Conservation (phyloP, 495 filamentous ascomycete species). For the Aspergillus avenaceus region DNA sequence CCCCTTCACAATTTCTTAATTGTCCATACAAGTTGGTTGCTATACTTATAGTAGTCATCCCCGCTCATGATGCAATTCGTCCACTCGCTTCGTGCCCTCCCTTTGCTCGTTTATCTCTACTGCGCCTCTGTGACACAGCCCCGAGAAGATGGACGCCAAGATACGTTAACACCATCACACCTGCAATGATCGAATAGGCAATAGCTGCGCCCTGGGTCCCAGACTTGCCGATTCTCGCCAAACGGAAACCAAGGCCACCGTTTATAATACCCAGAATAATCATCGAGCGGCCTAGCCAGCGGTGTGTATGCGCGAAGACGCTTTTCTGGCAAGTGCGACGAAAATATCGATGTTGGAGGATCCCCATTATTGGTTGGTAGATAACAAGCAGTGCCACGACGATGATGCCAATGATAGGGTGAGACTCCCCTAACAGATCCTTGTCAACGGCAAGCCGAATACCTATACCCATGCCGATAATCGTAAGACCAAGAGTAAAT, state of each 20-base stretch:
- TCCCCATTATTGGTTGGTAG: slow-evolving; percentile 59
- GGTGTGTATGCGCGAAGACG: slow-evolving; percentile 58
- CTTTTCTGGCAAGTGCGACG: slow-evolving; percentile 41
- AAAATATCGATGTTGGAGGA: slow-evolving; percentile 57
- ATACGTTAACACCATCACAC: slow-evolving; percentile 47
- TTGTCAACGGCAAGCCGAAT: slow-evolving; percentile 36
- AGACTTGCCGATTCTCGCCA: slow-evolving; percentile 30
- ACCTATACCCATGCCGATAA: slow-evolving; percentile 59
- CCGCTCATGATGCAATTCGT: not conserved
- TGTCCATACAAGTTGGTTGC: too few species aligned
- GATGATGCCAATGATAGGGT: slow-evolving; percentile 52
- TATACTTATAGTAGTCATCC: too few species aligned
- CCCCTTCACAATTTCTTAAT: too few species aligned
- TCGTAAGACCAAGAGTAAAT: slow-evolving; percentile 48
- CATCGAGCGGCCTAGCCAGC: slow-evolving; percentile 84
- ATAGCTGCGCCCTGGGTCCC: slow-evolving; percentile 36
- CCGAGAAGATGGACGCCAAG: slow-evolving; percentile 16
- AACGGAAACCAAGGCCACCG: slow-evolving; percentile 62
- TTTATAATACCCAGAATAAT: slow-evolving; percentile 62
- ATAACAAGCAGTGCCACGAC: slow-evolving; percentile 49
- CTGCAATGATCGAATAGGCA: slow-evolving; percentile 58
- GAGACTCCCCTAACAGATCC: slow-evolving; percentile 16
- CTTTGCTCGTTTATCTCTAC: not conserved
- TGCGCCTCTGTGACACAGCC: not conserved
- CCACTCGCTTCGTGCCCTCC: not conserved